These are phyloP conservation scores for Neonectria coccinea DNA, from an alignment of 2,329 filamentous ascomycete species.

Conservation along the genomic window DNA sequence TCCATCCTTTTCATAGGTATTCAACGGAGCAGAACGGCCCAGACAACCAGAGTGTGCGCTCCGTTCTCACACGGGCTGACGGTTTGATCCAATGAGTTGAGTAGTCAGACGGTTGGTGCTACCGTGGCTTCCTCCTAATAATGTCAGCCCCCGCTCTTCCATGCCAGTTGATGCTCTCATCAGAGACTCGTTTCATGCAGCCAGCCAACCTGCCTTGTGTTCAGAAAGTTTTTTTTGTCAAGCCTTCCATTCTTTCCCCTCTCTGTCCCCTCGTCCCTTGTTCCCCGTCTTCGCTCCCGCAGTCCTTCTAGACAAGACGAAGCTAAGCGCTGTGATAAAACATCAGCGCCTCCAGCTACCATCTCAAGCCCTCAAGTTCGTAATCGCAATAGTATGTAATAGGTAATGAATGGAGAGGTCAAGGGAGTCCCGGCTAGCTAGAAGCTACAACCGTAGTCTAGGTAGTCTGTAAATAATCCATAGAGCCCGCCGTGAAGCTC, in stretches of 20 bases:
- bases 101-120: background rate
- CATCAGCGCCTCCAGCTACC: background rate
- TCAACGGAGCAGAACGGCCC: background rate
- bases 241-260: background rate
- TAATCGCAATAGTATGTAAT: conserved; percentile 9
- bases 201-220: background rate
- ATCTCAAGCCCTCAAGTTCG: background rate
- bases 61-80: conserved; percentile 1
- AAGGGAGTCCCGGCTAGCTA: conserved; percentile 14
- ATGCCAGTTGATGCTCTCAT: conserved; percentile 1
- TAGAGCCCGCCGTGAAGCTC: conserved; percentile 21
- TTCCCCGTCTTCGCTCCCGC: background rate
- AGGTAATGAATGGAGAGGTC: conserved; percentile 13
- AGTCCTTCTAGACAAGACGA: background rate
- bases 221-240: background rate
- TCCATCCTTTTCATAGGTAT: background rate
- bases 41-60: conserved; percentile 2
- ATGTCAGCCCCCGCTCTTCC: background rate
- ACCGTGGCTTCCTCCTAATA: background rate
- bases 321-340: conserved; percentile 5
- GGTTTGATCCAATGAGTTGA: background rate
- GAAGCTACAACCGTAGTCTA: background rate
- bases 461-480: background rate
- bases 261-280: background rate
- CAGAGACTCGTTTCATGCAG: background rate